phyloP scores from a whole-genome alignment of 1,284 basidiomycete species.

The Clitocybe nebularis region DNA sequence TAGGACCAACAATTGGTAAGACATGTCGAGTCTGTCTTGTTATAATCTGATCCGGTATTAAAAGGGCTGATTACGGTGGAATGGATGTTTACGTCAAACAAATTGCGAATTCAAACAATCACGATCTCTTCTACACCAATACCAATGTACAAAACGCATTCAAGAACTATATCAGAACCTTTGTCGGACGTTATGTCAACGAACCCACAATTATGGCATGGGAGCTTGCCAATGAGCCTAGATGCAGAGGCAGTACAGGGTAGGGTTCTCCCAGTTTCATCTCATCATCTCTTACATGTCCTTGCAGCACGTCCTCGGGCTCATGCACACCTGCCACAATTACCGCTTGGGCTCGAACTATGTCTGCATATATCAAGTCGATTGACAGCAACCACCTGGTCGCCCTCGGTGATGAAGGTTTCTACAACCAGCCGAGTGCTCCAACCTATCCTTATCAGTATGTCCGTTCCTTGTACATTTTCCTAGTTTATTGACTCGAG shows the following conservation, averaged over 20 bases:
- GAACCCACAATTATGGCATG: constrained; percentile 49
- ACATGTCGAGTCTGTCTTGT: not conserved
- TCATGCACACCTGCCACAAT: constrained; percentile 46
- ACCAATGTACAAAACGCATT: constrained; percentile 39
- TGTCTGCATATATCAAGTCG: constrained; percentile 49
- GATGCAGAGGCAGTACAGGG: constrained; percentile 39
- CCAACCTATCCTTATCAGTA: constrained; percentile 51
- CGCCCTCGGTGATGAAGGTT: constrained; percentile 57
- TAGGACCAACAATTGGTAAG: constrained; percentile 55
- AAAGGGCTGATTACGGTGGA: constrained; percentile 49
- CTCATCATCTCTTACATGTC: constrained; percentile 22
- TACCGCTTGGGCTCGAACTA: constrained; percentile 46
- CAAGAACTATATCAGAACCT: constrained; percentile 47
- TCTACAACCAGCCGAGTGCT: constrained; percentile 48
- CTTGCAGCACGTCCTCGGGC: constrained; percentile 27
- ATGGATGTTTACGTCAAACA: constrained; percentile 48
- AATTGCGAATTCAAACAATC: constrained; percentile 35
- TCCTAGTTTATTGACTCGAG: not conserved
- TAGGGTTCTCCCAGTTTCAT: constrained; percentile 17
- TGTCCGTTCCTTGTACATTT: constrained; percentile 10
- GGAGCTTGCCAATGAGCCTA: constrained; percentile 52
- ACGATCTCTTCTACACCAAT: constrained; percentile 46
- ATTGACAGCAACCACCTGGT: constrained; percentile 58
- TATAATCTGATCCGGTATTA: not conserved
- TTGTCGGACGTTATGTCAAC: constrained; percentile 44